Conservation (phyloP, 1,284 basidiomycete genomes). For the Trichosporon sp. region DNA sequence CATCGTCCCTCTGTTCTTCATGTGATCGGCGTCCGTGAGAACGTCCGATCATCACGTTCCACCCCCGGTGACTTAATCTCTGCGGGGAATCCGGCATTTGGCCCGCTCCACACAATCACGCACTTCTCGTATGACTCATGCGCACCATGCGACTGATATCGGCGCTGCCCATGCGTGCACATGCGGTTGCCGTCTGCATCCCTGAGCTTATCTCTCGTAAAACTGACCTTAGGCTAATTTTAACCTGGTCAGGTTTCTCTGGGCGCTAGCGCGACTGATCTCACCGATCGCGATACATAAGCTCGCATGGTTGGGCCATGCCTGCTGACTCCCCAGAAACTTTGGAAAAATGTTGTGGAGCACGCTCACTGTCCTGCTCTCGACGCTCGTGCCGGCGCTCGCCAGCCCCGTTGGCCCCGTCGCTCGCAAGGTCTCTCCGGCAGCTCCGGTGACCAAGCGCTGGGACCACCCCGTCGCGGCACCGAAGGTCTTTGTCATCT, state of each 20-base stretch:
- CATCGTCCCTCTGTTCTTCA: background rate
- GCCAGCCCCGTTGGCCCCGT: background rate
- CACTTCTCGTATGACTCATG: background rate
- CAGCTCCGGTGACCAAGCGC: background rate
- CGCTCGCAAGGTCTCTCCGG: background rate
- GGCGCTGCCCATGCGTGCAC: too few relatives aligned
- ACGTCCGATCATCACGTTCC: background rate
- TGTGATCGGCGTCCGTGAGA: conserved; percentile 5
- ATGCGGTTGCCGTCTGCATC: background rate
- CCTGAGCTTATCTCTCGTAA: conserved; percentile 10
- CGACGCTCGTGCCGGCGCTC: background rate
- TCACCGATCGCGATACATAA: background rate
- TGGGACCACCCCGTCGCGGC: conserved; percentile 5
- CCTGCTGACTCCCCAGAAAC: background rate
- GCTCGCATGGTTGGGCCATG: background rate
- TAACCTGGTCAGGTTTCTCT: background rate
- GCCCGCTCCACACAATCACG: conserved; percentile 1
- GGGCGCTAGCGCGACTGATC: conserved; percentile 1
- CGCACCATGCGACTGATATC: background rate
- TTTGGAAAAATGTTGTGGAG: background rate
- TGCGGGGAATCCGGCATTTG: background rate
- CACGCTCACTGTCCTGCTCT: background rate
- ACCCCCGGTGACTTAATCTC: background rate
- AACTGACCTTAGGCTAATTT: background rate
- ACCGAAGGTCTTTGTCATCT: conserved; percentile 20